Evolutionary conservation across 371 early-diverging fungal species (phyloP), one percentile per base, ranked within the genome.

Genomic region (Apophysomyces trapeziformis): DNA sequence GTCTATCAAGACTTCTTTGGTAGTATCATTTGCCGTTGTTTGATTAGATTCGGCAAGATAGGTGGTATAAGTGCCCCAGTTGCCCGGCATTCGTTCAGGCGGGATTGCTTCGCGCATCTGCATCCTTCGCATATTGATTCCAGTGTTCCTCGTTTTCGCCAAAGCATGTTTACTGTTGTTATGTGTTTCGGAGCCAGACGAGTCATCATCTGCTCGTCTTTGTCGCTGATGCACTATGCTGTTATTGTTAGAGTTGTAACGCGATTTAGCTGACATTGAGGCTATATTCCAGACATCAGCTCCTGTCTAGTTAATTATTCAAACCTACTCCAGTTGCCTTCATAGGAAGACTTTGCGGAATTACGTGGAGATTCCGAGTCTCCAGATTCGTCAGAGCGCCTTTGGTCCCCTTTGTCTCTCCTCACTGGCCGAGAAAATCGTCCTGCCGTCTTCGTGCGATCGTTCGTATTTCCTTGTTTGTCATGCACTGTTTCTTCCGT

Each of bases 161-260:
- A 41, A 41, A 50, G 54, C 16, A 21, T 50, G 3, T 11, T 21
- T 50, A 26, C 8, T 9, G 2, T 26, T 21, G 21, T 21, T 50
- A 50, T 18, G 54, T 5, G 16, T 50, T 26, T 50, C 54, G 5
- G 54, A 21, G 7, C 54, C 21, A 50, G 21, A 50, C 2, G 21
- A 50, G 8, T 41, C 41, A 50, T 50, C 54, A 50, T 50, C 54
- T 7, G 54, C 9, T 50, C 21, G 54, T 50, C 11, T 50, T 50
- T 9, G 21, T 7, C 21, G 54, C 21, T 41, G 8, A 41, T 50
- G 5, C 0, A 1, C 5, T 50, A 35, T 5, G 16, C 2, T 50
- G 21, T 5, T 21, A 21, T n/a, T 50, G n/a, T 26, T 21, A 18
- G 54, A 5, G 9, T 50, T 50, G 21, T 9, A 21, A 50, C 21